Evolutionary conservation across 179 eudicot genomes (phyloP), one percentile per base, ranked within the genome.

Genomic region (Corrigiola litoralis): DNA sequence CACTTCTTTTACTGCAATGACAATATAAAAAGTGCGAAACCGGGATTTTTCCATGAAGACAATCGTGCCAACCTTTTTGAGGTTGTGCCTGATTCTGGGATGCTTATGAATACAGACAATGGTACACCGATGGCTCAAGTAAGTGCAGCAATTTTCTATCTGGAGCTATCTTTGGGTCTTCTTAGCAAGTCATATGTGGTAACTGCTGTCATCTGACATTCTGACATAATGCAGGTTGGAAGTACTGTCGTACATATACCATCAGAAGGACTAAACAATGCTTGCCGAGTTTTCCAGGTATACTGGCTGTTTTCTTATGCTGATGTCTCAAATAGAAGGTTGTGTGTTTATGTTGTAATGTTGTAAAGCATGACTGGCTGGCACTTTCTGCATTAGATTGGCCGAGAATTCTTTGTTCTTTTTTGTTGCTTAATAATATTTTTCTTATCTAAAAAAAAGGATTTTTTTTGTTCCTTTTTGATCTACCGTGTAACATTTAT

Each of bases 51-150:
- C 76, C 95, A 86, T 72, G 98, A 92, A 72, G 96, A 79, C 73
- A 90, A 83, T 75, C 99, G 92, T 49, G 95, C 97, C 51, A 86
- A 72, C 64, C 85, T 94, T 65, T 94, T 94, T 71, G 94, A 90
- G 80, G 99, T 94, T 75, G 88, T 82, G 31, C 91, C 88, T 28
- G 89, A 84, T 69, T 83, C 97, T 46, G 97, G 96, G 50, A 86
- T 90, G 96, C 95, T 94, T 63, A 74, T 86, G 53, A 94, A 94
- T 70, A 94, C 99, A 20, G 97, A 94, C 73, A 94, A 94, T 65
- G 99, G 99, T 33, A 88, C 96, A 69, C 96, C 97, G 46, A 82
- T 94, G 94, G 68, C 87, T 74, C 97, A 88, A 95, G 99, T 90
- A 67, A 68, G 82, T 65, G 44, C 59, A 32, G 27, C 46, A 44